Conservation (phyloP, 139 green algal genomes). For the Nannochloris sp. region DNA sequence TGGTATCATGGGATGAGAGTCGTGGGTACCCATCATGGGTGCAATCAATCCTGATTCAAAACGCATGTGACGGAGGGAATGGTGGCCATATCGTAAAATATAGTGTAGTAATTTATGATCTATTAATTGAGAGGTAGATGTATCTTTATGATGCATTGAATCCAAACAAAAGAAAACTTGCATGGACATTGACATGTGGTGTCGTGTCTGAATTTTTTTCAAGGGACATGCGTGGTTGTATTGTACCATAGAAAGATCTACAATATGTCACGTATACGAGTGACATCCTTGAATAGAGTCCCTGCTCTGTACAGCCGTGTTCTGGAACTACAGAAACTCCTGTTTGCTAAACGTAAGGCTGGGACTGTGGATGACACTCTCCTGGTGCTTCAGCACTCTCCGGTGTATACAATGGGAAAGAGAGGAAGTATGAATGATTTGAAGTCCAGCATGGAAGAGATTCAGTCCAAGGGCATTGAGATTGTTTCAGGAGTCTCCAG, state of each 20-base stretch:
- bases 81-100: too few species aligned
- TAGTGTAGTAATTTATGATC: too few species aligned
- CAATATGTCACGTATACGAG: slow-evolving; percentile 2
- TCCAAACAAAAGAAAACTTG: too few species aligned
- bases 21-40: too few species aligned
- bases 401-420: slow-evolving; percentile 82
- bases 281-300: slow-evolving; percentile 11
- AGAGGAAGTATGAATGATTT: slow-evolving; percentile 55
- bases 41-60: too few species aligned
- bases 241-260: not conserved
- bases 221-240: too few species aligned
- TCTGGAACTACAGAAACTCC: slow-evolving; percentile 28
- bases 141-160: too few species aligned
- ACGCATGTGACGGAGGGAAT: too few species aligned
- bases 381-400: slow-evolving; percentile 55
- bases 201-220: too few species aligned
- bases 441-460: slow-evolving; percentile 1
- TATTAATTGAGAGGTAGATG: too few species aligned
- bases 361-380: slow-evolving; percentile 40
- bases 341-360: slow-evolving; percentile 18
- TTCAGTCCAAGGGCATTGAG: slow-evolving; percentile 8
- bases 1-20: not conserved
- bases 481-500: slow-evolving; percentile 18
- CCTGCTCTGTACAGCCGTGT: slow-evolving; percentile 17
- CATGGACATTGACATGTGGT: too few species aligned